These are phyloP conservation scores for Exsudoporus floridanus DNA, from an alignment of 1,284 basidiomycete species.

Conservation along the genomic window DNA sequence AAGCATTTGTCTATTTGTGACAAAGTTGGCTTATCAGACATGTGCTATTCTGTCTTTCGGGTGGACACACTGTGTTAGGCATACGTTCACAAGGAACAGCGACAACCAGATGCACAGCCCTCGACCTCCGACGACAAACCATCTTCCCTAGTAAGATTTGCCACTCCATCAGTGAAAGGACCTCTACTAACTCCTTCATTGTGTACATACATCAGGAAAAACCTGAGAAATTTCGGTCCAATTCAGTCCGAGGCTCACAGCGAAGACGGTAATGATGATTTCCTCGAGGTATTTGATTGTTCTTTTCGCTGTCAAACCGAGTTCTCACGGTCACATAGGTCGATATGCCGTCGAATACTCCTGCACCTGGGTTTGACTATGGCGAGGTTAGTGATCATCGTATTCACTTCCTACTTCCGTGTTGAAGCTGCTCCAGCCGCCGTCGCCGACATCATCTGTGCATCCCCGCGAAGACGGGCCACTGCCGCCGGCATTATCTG, in stretches of 20 bases:
- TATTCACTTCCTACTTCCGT: not conserved
- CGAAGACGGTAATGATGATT: not conserved
- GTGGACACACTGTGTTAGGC: not conserved
- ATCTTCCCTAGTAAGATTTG: not conserved
- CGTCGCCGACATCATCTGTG: not conserved
- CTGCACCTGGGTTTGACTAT: not conserved
- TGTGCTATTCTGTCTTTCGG: not conserved
- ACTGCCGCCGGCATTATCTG: not conserved
- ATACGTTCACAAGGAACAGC: too few species aligned
- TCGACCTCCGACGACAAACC: not conserved
- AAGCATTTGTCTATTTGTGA: not conserved
- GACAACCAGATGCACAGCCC: too few species aligned
- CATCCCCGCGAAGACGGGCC: too few species aligned
- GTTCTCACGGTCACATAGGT: not conserved
- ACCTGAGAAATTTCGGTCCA: too few species aligned
- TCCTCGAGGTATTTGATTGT: not conserved
- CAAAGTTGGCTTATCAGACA: not conserved
- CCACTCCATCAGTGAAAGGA: not conserved
- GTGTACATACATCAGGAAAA: not conserved
- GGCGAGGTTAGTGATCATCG: not conserved
- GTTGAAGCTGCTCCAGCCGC: not conserved
- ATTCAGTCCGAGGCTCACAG: not conserved
- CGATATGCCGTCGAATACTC: not conserved
- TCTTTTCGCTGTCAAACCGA: not conserved
- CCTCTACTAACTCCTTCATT: not conserved